These are phyloP conservation scores for Dactylellina drechsleri DNA, from an alignment of 2,329 filamentous ascomycete genomes.

Conservation along the genomic window DNA sequence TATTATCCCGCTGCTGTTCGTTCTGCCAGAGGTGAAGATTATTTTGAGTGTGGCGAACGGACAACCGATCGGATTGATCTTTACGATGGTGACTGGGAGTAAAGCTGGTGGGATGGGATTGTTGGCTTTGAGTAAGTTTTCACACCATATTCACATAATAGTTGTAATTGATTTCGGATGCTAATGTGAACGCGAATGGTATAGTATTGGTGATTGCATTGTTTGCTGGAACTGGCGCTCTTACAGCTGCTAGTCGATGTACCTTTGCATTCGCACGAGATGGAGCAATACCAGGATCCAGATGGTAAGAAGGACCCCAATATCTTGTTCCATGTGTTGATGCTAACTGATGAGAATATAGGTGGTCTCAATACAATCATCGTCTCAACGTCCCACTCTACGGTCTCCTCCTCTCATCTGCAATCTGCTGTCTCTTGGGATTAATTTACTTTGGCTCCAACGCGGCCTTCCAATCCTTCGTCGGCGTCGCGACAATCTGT, in stretches of 20 bases:
- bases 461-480: slow-evolving; percentile 82
- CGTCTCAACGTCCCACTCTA: slow-evolving; percentile 75
- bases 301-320: slow-evolving; percentile 61
- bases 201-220: slow-evolving; percentile 76
- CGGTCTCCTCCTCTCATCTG: slow-evolving; percentile 74
- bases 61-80: slow-evolving; percentile 77
- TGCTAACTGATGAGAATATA: slow-evolving; percentile 18
- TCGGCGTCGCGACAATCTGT: slow-evolving; percentile 81
- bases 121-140: slow-evolving; percentile 70
- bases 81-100: slow-evolving; percentile 79
- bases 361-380: slow-evolving; percentile 73
- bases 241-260: slow-evolving; percentile 78
- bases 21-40: slow-evolving; percentile 73
- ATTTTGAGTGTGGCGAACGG: slow-evolving; percentile 73
- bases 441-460: slow-evolving; percentile 78
- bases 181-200: slow-evolving; percentile 24
- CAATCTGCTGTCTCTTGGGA: slow-evolving; percentile 76
- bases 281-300: slow-evolving; percentile 76
- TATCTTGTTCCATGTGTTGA: not conserved
- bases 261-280: slow-evolving; percentile 81
- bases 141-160: not conserved
- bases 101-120: slow-evolving; percentile 78
- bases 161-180: not conserved
- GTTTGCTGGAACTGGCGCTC: slow-evolving; percentile 78
- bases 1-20: slow-evolving; percentile 78